Conservation (phyloP, 2,329 filamentous ascomycete species). For the Neopestalotiopsis rosae region DNA sequence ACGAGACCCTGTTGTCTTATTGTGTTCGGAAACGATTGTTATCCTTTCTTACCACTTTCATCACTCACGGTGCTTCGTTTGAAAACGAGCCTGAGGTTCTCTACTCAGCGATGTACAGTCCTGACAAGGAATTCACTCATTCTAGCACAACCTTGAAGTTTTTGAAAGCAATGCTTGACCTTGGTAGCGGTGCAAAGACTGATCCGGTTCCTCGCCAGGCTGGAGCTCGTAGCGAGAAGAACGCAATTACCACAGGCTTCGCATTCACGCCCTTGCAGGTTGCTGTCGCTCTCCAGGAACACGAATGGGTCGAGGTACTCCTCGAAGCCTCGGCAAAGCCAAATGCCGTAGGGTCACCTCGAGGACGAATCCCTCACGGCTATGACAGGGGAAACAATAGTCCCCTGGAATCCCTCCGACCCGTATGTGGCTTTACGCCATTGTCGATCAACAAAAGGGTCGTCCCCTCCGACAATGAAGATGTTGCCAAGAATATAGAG, state of each 20-base stretch:
- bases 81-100: slow-evolving; percentile 23
- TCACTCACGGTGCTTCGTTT: slow-evolving; percentile 23
- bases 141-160: slow-evolving; percentile 22
- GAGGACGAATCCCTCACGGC: too few species aligned
- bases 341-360: too few species aligned
- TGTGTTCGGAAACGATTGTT: slow-evolving; percentile 22
- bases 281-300: slow-evolving; percentile 25
- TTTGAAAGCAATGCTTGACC: slow-evolving; percentile 24
- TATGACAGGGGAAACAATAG: too few species aligned
- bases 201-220: slow-evolving; percentile 21
- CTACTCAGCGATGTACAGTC: slow-evolving; percentile 21
- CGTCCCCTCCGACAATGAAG: too few species aligned
- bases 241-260: background rate
- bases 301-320: too few species aligned
- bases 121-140: background rate
- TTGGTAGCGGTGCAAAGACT: slow-evolving; percentile 26
- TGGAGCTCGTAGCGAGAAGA: background rate
- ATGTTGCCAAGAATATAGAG: too few species aligned
- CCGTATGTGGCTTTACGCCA: too few species aligned
- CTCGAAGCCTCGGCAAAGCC: too few species aligned
- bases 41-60: slow-evolving; percentile 25
- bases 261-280: slow-evolving; percentile 27
- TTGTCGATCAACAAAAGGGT: too few species aligned
- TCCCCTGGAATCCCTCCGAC: too few species aligned
- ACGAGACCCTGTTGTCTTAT: slow-evolving; percentile 21